A percentile compares a stretch with the other conserved stretches of the same genome.
These are phyloP conservation scores for Paraphaeosphaeria minitans DNA, from an alignment of 2,329 filamentous ascomycete genomes.

Conservation along the genomic window DNA sequence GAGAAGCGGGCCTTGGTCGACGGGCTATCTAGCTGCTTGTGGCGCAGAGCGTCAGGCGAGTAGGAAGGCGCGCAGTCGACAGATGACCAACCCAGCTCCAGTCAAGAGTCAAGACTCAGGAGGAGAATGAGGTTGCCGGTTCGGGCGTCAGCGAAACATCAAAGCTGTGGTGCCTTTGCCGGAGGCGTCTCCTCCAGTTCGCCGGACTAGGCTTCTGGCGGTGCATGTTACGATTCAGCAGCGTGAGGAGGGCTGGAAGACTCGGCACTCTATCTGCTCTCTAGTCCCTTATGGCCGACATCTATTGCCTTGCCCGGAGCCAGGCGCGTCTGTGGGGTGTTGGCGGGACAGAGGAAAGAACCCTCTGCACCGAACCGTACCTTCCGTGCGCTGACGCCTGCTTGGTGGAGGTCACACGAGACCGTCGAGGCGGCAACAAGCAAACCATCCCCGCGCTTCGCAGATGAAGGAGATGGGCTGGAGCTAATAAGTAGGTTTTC, in stretches of 20 bases:
- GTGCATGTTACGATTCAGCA: slow-evolving; percentile 33
- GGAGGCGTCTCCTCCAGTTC: slow-evolving; percentile 27
- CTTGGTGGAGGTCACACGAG: slow-evolving; percentile 18
- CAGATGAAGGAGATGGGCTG: neutral
- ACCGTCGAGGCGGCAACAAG: slow-evolving; percentile 14
- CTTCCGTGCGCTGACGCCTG: slow-evolving; percentile 21
- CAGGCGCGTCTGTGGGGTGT: slow-evolving; percentile 15
- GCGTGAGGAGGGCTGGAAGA: slow-evolving; percentile 5
- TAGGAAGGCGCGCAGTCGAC: slow-evolving; percentile 8
- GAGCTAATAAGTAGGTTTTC: neutral
- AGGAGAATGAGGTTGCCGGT: slow-evolving; percentile 18
- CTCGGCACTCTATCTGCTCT: slow-evolving; percentile 14
- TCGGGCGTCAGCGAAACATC: slow-evolving; percentile 23
- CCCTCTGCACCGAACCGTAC: slow-evolving; percentile 23
- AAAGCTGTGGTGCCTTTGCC: slow-evolving; percentile 21
- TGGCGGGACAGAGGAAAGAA: slow-evolving; percentile 22
- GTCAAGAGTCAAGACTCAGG: slow-evolving; percentile 16
- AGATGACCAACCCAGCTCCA: slow-evolving; percentile 7
- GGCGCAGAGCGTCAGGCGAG: slow-evolving; percentile 23
- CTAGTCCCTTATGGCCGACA: slow-evolving; percentile 14
- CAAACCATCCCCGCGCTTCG: neutral
- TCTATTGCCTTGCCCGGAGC: slow-evolving; percentile 5
- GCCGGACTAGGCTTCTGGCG: slow-evolving; percentile 22
- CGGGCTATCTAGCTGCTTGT: slow-evolving; percentile 24
- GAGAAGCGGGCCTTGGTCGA: slow-evolving; percentile 16